Evolutionary conservation across 2,329 filamentous ascomycete species (phyloP), one percentile per base, ranked within the genome.

Genomic region (Tolypocladium pustulatum): DNA sequence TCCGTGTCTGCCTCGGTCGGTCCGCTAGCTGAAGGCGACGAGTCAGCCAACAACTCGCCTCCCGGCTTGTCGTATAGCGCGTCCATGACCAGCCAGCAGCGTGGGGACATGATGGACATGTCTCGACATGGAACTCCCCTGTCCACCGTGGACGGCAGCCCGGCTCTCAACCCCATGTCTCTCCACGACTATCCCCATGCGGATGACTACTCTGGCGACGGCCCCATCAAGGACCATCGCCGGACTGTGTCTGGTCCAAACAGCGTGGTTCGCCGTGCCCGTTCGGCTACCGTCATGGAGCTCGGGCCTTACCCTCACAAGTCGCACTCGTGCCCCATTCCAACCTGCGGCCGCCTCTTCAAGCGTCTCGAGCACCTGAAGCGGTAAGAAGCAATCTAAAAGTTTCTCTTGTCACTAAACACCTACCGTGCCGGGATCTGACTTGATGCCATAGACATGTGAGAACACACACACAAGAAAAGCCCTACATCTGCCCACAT

Each of bases 331-430:
- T 99, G 94, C 78, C 94, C 94, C n/a, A 99, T 99, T 69, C 94
- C 94, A 34, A 95, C 93, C 58, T 99, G 94, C 73, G 94, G 94
- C 58, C 88, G 94, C 69, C 84, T 97, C 62, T 99, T 99, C 84
- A 99, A 99, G 86, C 88, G 94, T 75, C 85, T 99, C 79, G 94
- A 99, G 79, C 94, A 99, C 78, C 86, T 99, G 71, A 99, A 99
- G 84, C 87, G 93, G 91, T 96, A 90, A 85, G 89, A 80, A 70
- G 69, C 56, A 73, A 37, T 40, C 69, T 68, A 69, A 68, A n/a
- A 71, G 64, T 72, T 75, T 73, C 65, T 64, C 69, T 75, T 56
- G 55, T 36, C 56, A 51, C 20, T 32, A 38, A 27, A 36, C 40
- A 49, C 55, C 55, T 46, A 46, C 38, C 27, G 38, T 43, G 55